Evolutionary conservation across 345 rosid species (phyloP).

Genomic region (Psidium friedrichsthalianum): DNA sequence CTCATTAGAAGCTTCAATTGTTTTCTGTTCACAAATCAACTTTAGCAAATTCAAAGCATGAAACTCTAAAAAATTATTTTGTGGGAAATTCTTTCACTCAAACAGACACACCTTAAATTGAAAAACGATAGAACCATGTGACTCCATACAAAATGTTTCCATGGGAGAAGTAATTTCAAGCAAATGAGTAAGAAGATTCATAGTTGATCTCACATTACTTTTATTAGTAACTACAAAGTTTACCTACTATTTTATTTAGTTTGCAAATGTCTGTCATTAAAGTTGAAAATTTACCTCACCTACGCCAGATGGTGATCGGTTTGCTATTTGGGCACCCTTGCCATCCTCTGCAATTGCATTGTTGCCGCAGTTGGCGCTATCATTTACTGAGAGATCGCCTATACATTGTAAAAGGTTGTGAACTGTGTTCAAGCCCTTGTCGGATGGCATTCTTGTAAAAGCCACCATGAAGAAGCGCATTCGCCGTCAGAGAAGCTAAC

Average conservation of each 20-base stretch:
- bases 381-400: background rate
- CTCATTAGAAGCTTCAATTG: no score
- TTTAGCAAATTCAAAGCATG: no score
- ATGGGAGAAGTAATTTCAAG: background rate
- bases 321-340: background rate
- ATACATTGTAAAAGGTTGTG: no score
- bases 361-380: background rate
- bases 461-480: background rate
- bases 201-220: background rate
- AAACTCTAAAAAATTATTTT: no score
- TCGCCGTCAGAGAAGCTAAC: background rate
- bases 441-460: background rate
- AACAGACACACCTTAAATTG: background rate
- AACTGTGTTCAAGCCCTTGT: background rate
- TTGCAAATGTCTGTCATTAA: background rate
- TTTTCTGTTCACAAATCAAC: no score
- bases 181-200: background rate
- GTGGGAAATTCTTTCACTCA: no score
- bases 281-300: background rate
- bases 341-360: background rate
- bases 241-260: background rate
- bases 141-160: background rate
- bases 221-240: background rate
- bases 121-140: background rate
- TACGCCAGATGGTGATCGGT: background rate